Evolutionary conservation across 169 alveolate species (phyloP), one percentile per base, ranked within the genome.

Genomic region (Plasmodium inui): DNA sequence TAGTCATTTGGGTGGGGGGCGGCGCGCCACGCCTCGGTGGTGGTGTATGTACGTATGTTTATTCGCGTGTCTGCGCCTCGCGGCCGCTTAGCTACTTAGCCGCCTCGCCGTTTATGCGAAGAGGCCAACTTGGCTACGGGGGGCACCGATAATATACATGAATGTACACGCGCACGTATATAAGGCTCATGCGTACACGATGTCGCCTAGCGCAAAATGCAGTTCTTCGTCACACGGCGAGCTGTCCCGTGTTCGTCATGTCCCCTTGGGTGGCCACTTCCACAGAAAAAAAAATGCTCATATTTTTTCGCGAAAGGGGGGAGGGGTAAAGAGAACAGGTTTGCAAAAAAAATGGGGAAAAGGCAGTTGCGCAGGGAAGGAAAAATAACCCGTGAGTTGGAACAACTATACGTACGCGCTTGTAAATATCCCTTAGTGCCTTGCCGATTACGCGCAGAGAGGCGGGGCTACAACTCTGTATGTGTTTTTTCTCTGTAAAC

Each of bases 1-100:
- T 39, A 19, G 94, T 72, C 94, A 88, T 88, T 80, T 55, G 84
- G 74, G 74, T 12, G 6, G 22, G 82, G 82, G 53, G 71, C 28
- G 28, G 37, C 83, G 44, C 14, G 34, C 30, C 12, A 44, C 55
- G n/a, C 55, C n/a, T 44, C 5, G 53, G 22, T 4, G 7, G 74
- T 30, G 17, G 44, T 61, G 39, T 70, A 32, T 83, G 72, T 44
- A 82, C 71, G 67, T 61, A 82, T 61, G 73, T 70, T 72, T 67
- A 67, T 34, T 39, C 74, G 73, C 12, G 73, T 67, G 10, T 83
- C 70, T 70, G 37, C 32, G 6, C 30, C 7, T 17, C n/a, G 2
- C 0, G 26, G 9, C 34, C 26, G 32, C 32, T 61, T 61, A 61
- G 9, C 32, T 19, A 74, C 12, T 74, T 19, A 34, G 37, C 55